Base-by-base conservation (phyloP, 495 filamentous ascomycete genomes). In the Cladorrhinum samala region DNA sequence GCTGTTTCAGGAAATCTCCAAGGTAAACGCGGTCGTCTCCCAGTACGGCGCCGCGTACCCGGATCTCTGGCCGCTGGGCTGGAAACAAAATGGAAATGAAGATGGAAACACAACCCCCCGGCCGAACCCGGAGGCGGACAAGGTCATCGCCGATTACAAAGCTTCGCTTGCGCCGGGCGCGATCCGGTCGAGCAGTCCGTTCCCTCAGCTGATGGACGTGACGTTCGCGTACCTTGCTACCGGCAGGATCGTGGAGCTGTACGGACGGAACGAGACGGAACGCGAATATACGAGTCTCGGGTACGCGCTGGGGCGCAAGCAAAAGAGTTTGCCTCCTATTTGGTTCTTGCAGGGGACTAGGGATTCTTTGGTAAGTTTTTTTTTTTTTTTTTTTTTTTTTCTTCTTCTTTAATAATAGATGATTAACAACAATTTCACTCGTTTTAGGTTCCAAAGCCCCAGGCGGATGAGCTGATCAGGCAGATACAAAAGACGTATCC, bases 291-390 rank as follows among this genome's bases (percentile, higher is more conserved):
- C 57, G 40, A 53, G 33, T 39, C 42, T 62, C 38, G 18, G 16
- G 30, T 25, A 52, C 16, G 59, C 52, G 30, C 23, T 58, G 46
- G 27, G 6, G 17, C 14, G 8, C 33, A 53, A 46, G 13, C 46
- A 43, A 30, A 36, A 40, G 50, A 45, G 49, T 17, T n/a, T 50
- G 27, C 52, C 56, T 23, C 18, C 46, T 24, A 17, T 59, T 37
- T 62, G 56, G 56, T 41, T 62, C n/a, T 9, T 62, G 14, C 59
- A 62, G 53, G 59, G 59, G 24, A 18, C 16, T 3, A 43, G 59
- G 13, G 59, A 62, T 39, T 14, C 7, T 7, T 17, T 59, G 9
- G 54, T 57, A 44, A 50, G 53, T 56, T 48, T 33, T 41, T n/a
- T 14, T 14, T 33, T 11, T n/a, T 14, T 7, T 38, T 4, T 16